These are phyloP conservation scores for Mycena rebaudengoi DNA, from an alignment of 768 basidiomycete species.

Conservation along the genomic window DNA sequence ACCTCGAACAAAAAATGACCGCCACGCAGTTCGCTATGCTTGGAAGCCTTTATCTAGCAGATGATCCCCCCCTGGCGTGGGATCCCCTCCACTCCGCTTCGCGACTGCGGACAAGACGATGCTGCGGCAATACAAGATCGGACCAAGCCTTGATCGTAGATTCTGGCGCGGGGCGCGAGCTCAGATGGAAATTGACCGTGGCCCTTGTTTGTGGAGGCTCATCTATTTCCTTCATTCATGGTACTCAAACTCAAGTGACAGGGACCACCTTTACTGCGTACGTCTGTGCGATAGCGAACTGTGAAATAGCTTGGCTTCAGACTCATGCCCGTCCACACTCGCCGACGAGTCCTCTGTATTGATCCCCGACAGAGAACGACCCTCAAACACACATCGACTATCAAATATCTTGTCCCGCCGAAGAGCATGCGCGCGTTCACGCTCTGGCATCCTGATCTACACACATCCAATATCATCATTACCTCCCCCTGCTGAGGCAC, in stretches of 20 bases:
- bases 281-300: background rate
- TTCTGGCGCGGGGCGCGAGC: slow-evolving; percentile 1
- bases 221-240: background rate
- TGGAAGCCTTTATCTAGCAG: slow-evolving; percentile 2
- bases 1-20: background rate
- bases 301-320: slow-evolving; percentile 2
- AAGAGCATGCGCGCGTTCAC: background rate
- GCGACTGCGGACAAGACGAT: background rate
- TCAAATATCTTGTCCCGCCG: background rate
- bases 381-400: background rate
- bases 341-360: background rate
- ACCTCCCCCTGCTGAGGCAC: background rate
- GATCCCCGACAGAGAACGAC: background rate
- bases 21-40: background rate
- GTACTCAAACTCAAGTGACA: background rate
- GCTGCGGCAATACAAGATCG: background rate
- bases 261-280: background rate
- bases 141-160: slow-evolving; percentile 1
- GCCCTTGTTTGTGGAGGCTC: background rate
- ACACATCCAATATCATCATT: background rate
- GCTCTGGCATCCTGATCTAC: background rate
- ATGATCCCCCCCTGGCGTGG: background rate
- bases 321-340: background rate
- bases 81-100: background rate
- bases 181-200: background rate